Conservation (phyloP, 2,329 filamentous ascomycete genomes). For the Hypoxylon sp. region DNA sequence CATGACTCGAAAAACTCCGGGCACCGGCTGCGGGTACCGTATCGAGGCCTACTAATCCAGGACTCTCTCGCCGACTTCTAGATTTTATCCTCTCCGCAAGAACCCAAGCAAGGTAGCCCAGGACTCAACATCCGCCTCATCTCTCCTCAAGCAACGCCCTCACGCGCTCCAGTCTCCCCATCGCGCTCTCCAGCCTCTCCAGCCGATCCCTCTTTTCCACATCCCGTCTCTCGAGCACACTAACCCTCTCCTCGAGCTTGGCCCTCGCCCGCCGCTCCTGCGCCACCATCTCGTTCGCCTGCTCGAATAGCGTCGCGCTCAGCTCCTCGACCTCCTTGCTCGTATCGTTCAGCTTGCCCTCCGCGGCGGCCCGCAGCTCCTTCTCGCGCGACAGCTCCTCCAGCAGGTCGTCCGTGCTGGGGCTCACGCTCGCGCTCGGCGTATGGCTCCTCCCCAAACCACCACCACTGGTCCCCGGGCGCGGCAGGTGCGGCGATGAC, state of each 20-base stretch:
- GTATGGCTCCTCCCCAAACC: background rate
- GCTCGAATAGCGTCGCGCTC: slow-evolving; percentile 80
- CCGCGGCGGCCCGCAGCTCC: slow-evolving; percentile 75
- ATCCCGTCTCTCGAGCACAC: slow-evolving; percentile 77
- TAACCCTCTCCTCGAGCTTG: slow-evolving; percentile 78
- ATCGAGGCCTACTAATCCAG: background rate
- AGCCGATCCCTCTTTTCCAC: slow-evolving; percentile 77
- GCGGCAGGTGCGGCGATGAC: slow-evolving; percentile 40
- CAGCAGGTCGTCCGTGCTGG: slow-evolving; percentile 66
- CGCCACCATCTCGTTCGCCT: slow-evolving; percentile 91
- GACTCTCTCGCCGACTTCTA: background rate
- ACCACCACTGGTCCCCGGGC: slow-evolving; percentile 13
- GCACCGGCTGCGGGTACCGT: background rate
- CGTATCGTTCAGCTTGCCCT: slow-evolving; percentile 76
- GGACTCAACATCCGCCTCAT: slow-evolving; percentile 8
- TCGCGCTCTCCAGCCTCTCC: slow-evolving; percentile 78
- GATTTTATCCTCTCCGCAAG: background rate
- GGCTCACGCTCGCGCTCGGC: slow-evolving; percentile 7
- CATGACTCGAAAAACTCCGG: slow-evolving; percentile 21
- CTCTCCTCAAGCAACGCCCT: slow-evolving; percentile 68
- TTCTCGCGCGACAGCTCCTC: slow-evolving; percentile 77
- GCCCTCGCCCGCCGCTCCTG: slow-evolving; percentile 79
- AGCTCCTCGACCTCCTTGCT: slow-evolving; percentile 84
- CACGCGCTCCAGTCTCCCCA: slow-evolving; percentile 79
- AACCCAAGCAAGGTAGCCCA: background rate